Evolutionary conservation across 441 rosid species (phyloP).

Genomic region (Rhodomyrtus psidioides): DNA sequence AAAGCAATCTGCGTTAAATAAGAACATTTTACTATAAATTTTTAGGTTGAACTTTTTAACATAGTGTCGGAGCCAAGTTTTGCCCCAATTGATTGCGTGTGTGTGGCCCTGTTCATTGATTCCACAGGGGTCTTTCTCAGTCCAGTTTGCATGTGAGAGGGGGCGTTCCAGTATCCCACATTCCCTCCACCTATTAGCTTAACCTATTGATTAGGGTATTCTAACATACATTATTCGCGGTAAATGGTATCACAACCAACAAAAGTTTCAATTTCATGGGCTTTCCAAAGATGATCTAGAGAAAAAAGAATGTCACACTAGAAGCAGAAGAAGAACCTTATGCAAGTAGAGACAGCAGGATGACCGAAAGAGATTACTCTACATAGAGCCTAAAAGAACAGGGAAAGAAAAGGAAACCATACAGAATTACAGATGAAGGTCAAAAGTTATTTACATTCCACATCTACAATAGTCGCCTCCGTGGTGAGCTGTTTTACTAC

Average conservation of each 20-base stretch:
- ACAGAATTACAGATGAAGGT: neutral
- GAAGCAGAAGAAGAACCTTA: neutral
- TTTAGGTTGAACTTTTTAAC: neutral
- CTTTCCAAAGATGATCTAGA: neutral
- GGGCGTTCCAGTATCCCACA: neutral
- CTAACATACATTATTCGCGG: neutral
- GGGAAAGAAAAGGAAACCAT: neutral
- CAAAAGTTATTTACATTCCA: constrained; percentile 55
- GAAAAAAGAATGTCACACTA: neutral
- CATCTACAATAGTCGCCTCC: constrained; percentile 68
- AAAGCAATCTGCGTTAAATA: neutral
- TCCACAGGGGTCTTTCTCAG: neutral
- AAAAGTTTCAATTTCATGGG: neutral
- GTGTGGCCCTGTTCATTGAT: neutral
- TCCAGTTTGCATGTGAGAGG: neutral
- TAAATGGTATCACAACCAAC: neutral
- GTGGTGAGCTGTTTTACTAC: constrained; percentile 69
- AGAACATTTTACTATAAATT: neutral
- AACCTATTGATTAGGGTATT: neutral
- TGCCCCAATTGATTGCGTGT: neutral
- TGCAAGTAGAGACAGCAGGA: neutral
- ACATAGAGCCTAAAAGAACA: neutral
- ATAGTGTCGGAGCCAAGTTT: neutral
- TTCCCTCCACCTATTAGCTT: neutral
- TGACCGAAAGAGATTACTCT: neutral